Evolutionary conservation across 495 filamentous ascomycete species (phyloP).

Genomic region (Entonaema liquescens): DNA sequence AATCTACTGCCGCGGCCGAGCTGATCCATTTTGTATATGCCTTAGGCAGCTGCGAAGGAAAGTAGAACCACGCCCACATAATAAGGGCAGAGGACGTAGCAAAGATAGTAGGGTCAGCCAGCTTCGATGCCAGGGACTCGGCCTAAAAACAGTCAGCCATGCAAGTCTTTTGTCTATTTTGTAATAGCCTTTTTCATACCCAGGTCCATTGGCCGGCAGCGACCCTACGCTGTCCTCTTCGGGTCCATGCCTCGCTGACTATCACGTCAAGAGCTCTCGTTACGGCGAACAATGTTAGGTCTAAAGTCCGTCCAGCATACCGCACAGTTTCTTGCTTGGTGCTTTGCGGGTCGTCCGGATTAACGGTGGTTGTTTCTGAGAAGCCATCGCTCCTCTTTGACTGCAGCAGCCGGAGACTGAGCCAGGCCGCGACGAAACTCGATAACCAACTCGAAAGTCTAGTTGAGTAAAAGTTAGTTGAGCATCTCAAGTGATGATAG

Average conservation of each 20-base stretch:
- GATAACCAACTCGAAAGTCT: slow-evolving; percentile 59
- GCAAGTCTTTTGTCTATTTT: background rate
- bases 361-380: slow-evolving; percentile 44
- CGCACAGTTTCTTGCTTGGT: slow-evolving; percentile 46
- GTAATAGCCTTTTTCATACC: slow-evolving; percentile 38
- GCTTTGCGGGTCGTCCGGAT: slow-evolving; percentile 30
- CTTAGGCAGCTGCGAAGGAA: slow-evolving; percentile 70
- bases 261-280: slow-evolving; percentile 79
- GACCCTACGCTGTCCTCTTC: slow-evolving; percentile 48
- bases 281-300: slow-evolving; percentile 83
- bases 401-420: slow-evolving; percentile 58
- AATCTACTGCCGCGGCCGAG: slow-evolving; percentile 80
- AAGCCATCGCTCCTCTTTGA: slow-evolving; percentile 56
- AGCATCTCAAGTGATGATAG: slow-evolving; percentile 13
- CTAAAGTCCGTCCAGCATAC: slow-evolving; percentile 80
- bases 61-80: slow-evolving; percentile 93
- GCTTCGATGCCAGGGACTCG: slow-evolving; percentile 60
- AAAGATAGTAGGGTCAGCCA: slow-evolving; percentile 78
- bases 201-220: slow-evolving; percentile 58
- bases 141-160: slow-evolving; percentile 41
- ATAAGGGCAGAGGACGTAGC: slow-evolving; percentile 78
- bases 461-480: slow-evolving; percentile 27
- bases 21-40: slow-evolving; percentile 89
- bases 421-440: slow-evolving; percentile 60
- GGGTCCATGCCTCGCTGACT: slow-evolving; percentile 71